A percentile compares a stretch with the other conserved stretches of the same genome.
These are phyloP conservation scores for Astrephomene gubernaculifera DNA, from an alignment of 139 green algal genomes.

Conservation along the genomic window DNA sequence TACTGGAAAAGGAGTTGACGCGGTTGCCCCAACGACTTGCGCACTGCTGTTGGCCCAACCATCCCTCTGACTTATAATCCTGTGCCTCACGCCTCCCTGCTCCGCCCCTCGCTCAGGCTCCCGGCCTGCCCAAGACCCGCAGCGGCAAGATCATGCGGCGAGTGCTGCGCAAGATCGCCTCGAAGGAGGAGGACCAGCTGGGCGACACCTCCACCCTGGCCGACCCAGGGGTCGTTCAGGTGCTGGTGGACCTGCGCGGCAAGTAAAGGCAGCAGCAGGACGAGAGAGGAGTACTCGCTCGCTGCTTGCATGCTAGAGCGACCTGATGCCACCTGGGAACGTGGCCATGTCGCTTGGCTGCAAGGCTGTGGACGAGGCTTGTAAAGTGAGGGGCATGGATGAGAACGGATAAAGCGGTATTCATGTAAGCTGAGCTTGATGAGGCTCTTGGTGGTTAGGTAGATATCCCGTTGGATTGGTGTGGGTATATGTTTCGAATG, in stretches of 20 bases:
- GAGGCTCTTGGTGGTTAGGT: too few species aligned
- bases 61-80: neutral
- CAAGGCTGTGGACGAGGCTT: too few species aligned
- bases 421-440: too few species aligned
- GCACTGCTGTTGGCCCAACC: neutral
- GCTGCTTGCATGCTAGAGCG: too few species aligned
- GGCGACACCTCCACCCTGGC: slow-evolving; percentile 86
- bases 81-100: neutral
- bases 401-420: too few species aligned
- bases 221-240: slow-evolving; percentile 84
- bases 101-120: slow-evolving; percentile 64
- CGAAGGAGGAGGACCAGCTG: slow-evolving; percentile 72
- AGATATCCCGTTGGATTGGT: too few species aligned
- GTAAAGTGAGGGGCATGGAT: too few species aligned
- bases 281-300: neutral
- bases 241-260: slow-evolving; percentile 73
- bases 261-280: slow-evolving; percentile 31
- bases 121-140: slow-evolving; percentile 89
- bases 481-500: too few species aligned
- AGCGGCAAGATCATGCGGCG: slow-evolving; percentile 93
- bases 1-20: neutral
- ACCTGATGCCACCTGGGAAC: too few species aligned
- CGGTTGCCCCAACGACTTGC: neutral
- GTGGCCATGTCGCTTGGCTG: too few species aligned
- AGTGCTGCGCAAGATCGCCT: slow-evolving; percentile 89